Evolutionary conservation across 2,329 filamentous ascomycete genomes (phyloP), one percentile per base, ranked within the genome.

Genomic region (Phialophora tarda): DNA sequence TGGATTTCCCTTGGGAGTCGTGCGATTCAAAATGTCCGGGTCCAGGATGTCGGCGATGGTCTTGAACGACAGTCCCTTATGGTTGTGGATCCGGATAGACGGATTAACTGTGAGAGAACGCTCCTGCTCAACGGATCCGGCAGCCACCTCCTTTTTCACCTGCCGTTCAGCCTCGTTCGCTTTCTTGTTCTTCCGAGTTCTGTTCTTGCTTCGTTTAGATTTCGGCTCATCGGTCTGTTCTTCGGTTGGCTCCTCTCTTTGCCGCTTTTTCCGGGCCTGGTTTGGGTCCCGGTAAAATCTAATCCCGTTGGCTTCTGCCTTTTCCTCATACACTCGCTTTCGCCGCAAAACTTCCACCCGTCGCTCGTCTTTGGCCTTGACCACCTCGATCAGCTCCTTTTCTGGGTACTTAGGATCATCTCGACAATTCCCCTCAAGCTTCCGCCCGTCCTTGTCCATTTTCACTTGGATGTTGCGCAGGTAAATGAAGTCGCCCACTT

Each of bases 401-500:
- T 80, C 72, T 1, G 80, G 80, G 69, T 78, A 80, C 1, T 72
- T 71, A 5, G 78, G 78, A 71, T 95, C 91, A 59, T 83, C 82
- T 70, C 89, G 88, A 24, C 97, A 77, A 61, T 82, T 86, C 1
- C 91, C 93, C 76, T 97, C 93, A 0, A 97, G 79, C 65, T 85
- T 84, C 3, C 77, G 75, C 28, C 76, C 80, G 55, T 83, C 82
- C 57, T 75, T 80, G 12, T 85, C 84, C 23, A 78, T 79, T 69
- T 89, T 91, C 69, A 92, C 83, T 23, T 89, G 89, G 3, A 96
- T 82, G 72, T 97, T 97, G 26, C 71, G 69, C 5, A 97, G 77
- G 3, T 78, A 78, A 1, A 96, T 79, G 82, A 89, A 89, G 26
- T 87, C 80, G 3, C 86, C 85, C n/a, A 80, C 76, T 1, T 82